Percentiles rank a stretch among this genome's conserved stretches.
These are phyloP conservation scores for Miamiensis avidus DNA, from an alignment of 169 alveolate species.

Conservation along the genomic window DNA sequence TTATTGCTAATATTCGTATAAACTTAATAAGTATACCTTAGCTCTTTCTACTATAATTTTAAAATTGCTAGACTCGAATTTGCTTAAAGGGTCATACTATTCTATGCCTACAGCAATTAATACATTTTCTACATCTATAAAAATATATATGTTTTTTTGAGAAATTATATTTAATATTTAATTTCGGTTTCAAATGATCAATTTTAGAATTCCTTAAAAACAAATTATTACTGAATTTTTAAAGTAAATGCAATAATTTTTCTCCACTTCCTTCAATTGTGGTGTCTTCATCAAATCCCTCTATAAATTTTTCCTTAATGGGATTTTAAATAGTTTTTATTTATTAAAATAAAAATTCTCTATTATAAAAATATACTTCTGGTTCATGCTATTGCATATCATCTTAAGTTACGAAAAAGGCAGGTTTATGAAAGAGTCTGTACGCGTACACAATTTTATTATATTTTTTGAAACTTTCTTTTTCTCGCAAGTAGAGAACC, in stretches of 20 bases:
- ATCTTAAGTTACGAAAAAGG: slow-evolving; percentile 41
- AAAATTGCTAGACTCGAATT: slow-evolving; percentile 38
- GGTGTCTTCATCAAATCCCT: slow-evolving; percentile 44
- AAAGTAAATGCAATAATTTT: slow-evolving; percentile 39
- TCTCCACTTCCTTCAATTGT: slow-evolving; percentile 55
- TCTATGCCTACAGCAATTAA: slow-evolving; percentile 41
- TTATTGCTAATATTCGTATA: neutral
- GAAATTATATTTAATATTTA: too few species aligned
- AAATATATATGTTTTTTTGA: too few species aligned
- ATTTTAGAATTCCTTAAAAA: neutral
- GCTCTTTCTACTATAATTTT: slow-evolving; percentile 49
- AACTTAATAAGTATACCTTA: neutral
- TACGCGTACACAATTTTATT: slow-evolving; percentile 45
- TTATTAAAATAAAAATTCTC: neutral
- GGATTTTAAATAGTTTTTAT: neutral
- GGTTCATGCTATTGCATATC: slow-evolving; percentile 8
- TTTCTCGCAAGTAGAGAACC: slow-evolving; percentile 23
- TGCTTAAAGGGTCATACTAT: slow-evolving; percentile 34
- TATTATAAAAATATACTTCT: neutral
- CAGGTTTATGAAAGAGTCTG: slow-evolving; percentile 23
- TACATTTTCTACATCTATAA: slow-evolving; percentile 51
- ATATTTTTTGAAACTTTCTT: slow-evolving; percentile 43
- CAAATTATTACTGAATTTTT: slow-evolving; percentile 38
- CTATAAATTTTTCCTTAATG: slow-evolving; percentile 19
- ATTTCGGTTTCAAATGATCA: too few species aligned